Evolutionary conservation across 495 filamentous ascomycete species (phyloP), one percentile per base, ranked within the genome.

Genomic region (Aspergillus heteromorphus): DNA sequence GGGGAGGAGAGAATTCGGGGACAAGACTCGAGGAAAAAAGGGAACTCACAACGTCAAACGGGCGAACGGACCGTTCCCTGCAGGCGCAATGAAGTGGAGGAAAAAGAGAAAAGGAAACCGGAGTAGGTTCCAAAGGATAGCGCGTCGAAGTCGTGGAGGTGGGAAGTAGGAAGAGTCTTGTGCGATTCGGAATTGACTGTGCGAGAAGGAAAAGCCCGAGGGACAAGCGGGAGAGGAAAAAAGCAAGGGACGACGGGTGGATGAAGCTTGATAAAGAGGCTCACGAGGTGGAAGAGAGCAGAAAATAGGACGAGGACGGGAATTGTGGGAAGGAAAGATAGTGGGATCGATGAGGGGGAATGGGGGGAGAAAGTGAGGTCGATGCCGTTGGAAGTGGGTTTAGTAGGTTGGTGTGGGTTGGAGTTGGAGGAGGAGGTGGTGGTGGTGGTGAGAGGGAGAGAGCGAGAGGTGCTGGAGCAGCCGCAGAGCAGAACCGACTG

Each of bases 111-210:
- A 40, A 56, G 21, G 54, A 29, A 40, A 36, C n/a, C 4, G 25
- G n/a, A 25, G 40, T 20, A 16, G 40, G 57, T 49, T 13, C 4
- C 23, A 48, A 49, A 19, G 17, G 45, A 21, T 52, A 23, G 55
- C 34, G 54, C 48, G 40, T 54, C 18, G 51, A 47, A 49, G 48
- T 48, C 40, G 52, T 49, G 51, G 41, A 59, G 51, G 48, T 45
- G 47, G 51, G 43, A 53, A 61, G 53, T 48, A 45, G 54, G 57
- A 64, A 66, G 62, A 64, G 53, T 70, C 64, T 63, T 65, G 64
- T 72, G 66, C 60, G 66, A 58, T 58, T 61, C 55, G 20, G 52
- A 59, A 56, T 58, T 29, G 45, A 58, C 40, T 47, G 54, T 53
- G 60, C 54, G 53, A 49, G 54, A 17, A 54, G 54, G 21, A 54